These are phyloP conservation scores for Claviceps sorghi DNA, from an alignment of 2,329 filamentous ascomycete species.

Conservation along the genomic window DNA sequence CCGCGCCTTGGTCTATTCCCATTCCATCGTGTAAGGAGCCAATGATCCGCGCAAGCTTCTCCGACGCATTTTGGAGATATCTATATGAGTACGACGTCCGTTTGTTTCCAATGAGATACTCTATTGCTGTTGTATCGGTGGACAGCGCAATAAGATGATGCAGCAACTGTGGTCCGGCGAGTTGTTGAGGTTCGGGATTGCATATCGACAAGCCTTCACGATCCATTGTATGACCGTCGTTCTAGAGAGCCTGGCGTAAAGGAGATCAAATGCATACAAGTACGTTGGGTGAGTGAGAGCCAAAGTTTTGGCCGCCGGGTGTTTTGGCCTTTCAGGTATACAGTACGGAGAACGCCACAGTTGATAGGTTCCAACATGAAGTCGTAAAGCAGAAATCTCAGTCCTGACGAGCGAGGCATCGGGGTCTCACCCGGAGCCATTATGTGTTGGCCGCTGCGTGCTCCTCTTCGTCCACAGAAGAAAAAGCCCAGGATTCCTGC, in stretches of 20 bases:
- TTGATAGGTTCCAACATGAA: background rate
- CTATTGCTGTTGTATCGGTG: slow-evolving; percentile 15
- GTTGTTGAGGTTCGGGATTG: slow-evolving; percentile 26
- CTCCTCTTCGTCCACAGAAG: background rate
- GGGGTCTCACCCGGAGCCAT: background rate
- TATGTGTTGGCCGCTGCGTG: background rate
- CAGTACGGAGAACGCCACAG: background rate
- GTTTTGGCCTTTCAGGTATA: background rate
- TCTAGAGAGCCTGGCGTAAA: background rate
- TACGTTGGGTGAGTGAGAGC: background rate
- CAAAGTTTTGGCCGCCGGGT: background rate
- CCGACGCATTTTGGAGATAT: slow-evolving; percentile 44
- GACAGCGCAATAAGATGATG: slow-evolving; percentile 44
- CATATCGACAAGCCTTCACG: slow-evolving; percentile 25
- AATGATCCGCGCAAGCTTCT: slow-evolving; percentile 39
- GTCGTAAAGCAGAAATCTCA: background rate
- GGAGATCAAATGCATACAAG: background rate
- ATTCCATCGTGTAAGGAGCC: slow-evolving; percentile 5
- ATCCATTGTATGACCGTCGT: slow-evolving; percentile 12
- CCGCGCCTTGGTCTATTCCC: slow-evolving; percentile 7
- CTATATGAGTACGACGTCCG: slow-evolving; percentile 41
- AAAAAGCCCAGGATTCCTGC: background rate
- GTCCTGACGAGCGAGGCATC: background rate
- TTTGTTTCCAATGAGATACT: slow-evolving; percentile 15
- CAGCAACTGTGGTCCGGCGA: slow-evolving; percentile 31